Conservation (phyloP, 768 basidiomycete species). For the Rossbeevera mucosa region DNA sequence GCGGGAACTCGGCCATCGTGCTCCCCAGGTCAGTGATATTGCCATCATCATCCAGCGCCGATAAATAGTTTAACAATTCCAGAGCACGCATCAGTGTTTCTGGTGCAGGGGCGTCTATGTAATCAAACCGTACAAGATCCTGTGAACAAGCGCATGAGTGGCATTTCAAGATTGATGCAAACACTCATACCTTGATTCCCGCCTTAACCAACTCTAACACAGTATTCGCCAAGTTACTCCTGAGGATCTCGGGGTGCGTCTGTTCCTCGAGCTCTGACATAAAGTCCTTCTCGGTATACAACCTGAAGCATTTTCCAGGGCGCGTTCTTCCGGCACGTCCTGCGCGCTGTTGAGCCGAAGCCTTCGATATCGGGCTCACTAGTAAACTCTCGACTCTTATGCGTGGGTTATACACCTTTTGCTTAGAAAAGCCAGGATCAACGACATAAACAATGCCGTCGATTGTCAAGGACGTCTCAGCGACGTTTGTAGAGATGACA, state of each 20-base stretch:
- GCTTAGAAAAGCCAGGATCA: constrained; percentile 96
- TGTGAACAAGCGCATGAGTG: neutral
- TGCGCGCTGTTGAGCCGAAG: constrained; percentile 91
- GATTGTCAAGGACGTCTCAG: constrained; percentile 95
- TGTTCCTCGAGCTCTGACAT: constrained; percentile 95
- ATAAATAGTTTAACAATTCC: constrained; percentile 87
- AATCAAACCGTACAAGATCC: constrained; percentile 87
- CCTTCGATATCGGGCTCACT: constrained; percentile 95
- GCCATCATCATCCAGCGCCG: constrained; percentile 92
- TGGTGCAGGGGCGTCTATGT: constrained; percentile 89
- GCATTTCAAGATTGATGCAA: neutral
- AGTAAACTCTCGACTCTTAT: constrained; percentile 93
- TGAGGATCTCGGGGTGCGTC: constrained; percentile 92
- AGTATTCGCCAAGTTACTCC: constrained; percentile 90
- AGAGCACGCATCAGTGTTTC: constrained; percentile 97
- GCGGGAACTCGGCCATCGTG: constrained; percentile 97
- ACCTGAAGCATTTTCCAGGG: constrained; percentile 94
- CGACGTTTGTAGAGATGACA: constrained; percentile 94
- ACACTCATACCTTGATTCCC: constrained; percentile 65
- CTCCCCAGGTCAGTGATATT: constrained; percentile 79
- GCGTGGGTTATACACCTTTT: constrained; percentile 96
- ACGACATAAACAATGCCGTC: constrained; percentile 99
- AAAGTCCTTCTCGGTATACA: constrained; percentile 97
- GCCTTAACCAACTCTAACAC: constrained; percentile 93
- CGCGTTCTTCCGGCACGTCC: constrained; percentile 95